Percentiles rank a stretch among this genome's conserved stretches.
Conservation (phyloP, 2,329 filamentous ascomycete species). For the Fusarium coffeatum region DNA sequence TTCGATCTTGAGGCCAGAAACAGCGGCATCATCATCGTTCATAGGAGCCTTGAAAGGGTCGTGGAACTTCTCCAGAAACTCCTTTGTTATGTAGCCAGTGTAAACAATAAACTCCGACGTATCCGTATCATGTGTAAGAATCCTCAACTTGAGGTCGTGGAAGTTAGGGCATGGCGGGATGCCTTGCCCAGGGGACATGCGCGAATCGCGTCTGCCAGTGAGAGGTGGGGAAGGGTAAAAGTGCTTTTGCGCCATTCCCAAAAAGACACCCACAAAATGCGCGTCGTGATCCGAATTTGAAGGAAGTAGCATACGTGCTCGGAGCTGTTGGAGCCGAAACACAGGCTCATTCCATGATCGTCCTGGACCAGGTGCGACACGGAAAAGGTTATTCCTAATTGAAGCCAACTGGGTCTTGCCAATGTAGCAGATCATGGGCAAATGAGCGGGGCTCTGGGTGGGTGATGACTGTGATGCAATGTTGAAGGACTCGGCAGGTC, state of each 20-base stretch:
- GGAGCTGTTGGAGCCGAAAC: conserved; percentile 58
- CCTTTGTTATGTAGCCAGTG: conserved; percentile 59
- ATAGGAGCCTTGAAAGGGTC: conserved; percentile 56
- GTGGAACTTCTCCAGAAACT: conserved; percentile 64
- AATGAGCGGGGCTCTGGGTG: conserved; percentile 37
- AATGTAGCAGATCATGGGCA: conserved; percentile 60
- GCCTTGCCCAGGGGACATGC: conserved; percentile 39
- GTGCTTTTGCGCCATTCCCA: conserved; percentile 68
- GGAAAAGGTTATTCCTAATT: conserved; percentile 62
- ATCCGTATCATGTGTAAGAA: conserved; percentile 63
- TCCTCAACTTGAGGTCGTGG: conserved; percentile 60
- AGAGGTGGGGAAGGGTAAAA: conserved; percentile 56
- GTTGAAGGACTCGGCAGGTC: conserved; percentile 48
- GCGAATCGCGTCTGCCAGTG: conserved; percentile 43
- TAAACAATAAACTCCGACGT: conserved; percentile 66
- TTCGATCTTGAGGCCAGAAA: conserved; percentile 58
- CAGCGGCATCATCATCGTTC: conserved; percentile 39
- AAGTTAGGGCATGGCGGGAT: conserved; percentile 52
- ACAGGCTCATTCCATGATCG: conserved; percentile 61
- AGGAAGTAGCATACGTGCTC: conserved; percentile 61
- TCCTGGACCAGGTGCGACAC: conserved; percentile 56
- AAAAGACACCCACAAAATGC: conserved; percentile 63
- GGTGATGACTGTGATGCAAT: conserved; percentile 41
- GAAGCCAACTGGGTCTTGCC: conserved; percentile 59
- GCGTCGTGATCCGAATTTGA: conserved; percentile 63